Evolutionary conservation across 768 basidiomycete genomes (phyloP), one percentile per base, ranked within the genome.

Genomic region (Calocera cornea): DNA sequence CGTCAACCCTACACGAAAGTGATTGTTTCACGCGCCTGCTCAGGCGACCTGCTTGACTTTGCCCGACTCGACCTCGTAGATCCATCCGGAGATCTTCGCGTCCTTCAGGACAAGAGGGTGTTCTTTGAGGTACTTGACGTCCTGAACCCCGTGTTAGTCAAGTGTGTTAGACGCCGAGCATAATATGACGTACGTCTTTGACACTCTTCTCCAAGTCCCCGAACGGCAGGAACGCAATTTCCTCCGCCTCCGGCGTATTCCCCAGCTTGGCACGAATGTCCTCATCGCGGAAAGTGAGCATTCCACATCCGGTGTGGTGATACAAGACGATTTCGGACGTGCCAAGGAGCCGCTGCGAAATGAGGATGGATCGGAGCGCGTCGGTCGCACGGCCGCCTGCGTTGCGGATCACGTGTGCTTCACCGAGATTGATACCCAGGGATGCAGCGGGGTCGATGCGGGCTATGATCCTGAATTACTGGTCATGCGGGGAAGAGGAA

Each of bases 291-390:
- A 89, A 88, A 0, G 82, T 83, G 60, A 86, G 77, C 87, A 89
- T 88, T 54, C 88, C 88, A 72, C 88, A 89, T 60, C 81, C 85
- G 0, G 85, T 87, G 75, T 90, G 88, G 73, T 86, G 86, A 74
- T 87, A 82, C 64, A 90, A 77, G 2, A 85, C 82, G 65, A 89
- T 82, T 76, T 88, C 86, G 17, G 80, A 79, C 11, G 88, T 90
- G 14, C 86, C 87, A 17, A 89, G 80, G 17, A 88, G 81, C 41
- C 86, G 84, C 72, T 90, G 87, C 34, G 87, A 88, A 72, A 89
- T 83, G 64, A 90, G 78, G 71, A 90, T 78, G 73, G 82, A 84
- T 22, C 87, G 81, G 10, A 90, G 71, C 0, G 87, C 84, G 31
- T 89, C 88, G 69, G 81, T 80, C 86, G 82, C 85, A 68, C 77